Percentiles rank a stretch among this genome's conserved stretches.
Conservation (phyloP, 768 basidiomycete genomes). For the Lactifluus hygrophoroides region DNA sequence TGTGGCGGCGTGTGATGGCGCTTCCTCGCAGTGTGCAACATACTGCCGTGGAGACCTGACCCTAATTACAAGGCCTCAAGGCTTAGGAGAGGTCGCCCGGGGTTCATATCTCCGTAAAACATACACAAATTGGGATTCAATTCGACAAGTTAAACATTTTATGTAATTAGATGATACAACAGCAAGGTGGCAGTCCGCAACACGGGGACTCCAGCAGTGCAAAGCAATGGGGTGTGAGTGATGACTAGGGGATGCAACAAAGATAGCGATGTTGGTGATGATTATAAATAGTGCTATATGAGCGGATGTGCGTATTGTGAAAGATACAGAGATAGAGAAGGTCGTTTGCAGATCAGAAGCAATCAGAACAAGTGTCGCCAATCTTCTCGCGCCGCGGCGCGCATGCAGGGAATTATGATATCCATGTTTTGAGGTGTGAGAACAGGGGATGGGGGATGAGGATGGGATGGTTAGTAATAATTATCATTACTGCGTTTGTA, state of each 20-base stretch:
- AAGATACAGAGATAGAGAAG: neutral
- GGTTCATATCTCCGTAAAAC: neutral
- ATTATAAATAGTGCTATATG: constrained; percentile 18
- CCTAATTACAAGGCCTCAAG: neutral
- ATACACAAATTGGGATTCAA: constrained; percentile 3
- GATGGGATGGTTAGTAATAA: neutral
- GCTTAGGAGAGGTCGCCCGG: constrained; percentile 6
- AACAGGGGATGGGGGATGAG: neutral
- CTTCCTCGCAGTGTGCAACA: neutral
- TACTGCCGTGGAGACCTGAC: neutral
- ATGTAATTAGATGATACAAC: constrained; percentile 7
- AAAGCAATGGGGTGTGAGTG: neutral
- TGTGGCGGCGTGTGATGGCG: constrained; percentile 8
- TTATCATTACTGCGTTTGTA: constrained; percentile 2
- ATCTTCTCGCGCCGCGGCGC: neutral
- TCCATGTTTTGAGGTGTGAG: neutral
- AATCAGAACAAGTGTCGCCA: neutral
- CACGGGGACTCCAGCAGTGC: neutral
- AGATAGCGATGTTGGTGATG: constrained; percentile 6
- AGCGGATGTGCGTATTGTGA: constrained; percentile 14
- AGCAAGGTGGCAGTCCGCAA: neutral
- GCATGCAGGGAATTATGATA: too few species aligned
- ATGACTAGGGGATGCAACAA: neutral
- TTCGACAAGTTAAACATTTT: constrained; percentile 1
- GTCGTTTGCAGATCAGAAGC: constrained; percentile 6